Evolutionary conservation across 2,329 filamentous ascomycete genomes (phyloP), one percentile per base, ranked within the genome.

Genomic region (Cercospora zeae-maydis): DNA sequence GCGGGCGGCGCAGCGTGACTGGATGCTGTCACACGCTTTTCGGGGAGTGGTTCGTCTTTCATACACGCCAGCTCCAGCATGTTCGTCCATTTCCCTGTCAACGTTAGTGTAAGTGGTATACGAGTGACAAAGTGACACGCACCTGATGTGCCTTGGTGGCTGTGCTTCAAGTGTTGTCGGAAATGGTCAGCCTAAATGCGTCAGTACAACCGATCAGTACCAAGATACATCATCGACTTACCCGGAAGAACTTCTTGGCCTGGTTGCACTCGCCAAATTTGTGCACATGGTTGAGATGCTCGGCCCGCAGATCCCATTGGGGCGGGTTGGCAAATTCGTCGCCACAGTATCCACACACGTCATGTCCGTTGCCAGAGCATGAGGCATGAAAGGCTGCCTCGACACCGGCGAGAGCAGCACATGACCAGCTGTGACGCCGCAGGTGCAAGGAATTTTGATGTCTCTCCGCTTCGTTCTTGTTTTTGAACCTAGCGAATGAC

Each of bases 241-340:
- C 62, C 37, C 95, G 86, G 80, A 90, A 99, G 77, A 99, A 99
- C 76, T 98, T 98, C 82, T 99, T 99, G 69, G 90, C 90, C 72
- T 95, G 92, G 76, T 99, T 99, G 84, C 95, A 99, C 79, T 98
- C 95, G 66, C 92, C 87, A 75, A 96, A 99, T 75, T 99, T 99
- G 81, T 99, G 95, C 67, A 92, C 86, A 71, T 91, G 88, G 73
- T 92, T 93, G 59, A 99, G 80, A 79, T 99, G 95, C 61, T 90
- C 88, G 59, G 93, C 87, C 62, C 95, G 88, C 65, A 86, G 83
- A 58, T 96, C 90, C 93, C 93, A 97, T 74, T 98, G 90, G 58
- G 91, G 86, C 4, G 93, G 89, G 42, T 91, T 96, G 21, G 88
- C 77, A 69, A 98, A 99, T 70, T 98, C 93, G 64, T 96, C 88